These are phyloP conservation scores for Conticribra weissflogii DNA, from an alignment of 108 stramenopile genomes.

Conservation along the genomic window DNA sequence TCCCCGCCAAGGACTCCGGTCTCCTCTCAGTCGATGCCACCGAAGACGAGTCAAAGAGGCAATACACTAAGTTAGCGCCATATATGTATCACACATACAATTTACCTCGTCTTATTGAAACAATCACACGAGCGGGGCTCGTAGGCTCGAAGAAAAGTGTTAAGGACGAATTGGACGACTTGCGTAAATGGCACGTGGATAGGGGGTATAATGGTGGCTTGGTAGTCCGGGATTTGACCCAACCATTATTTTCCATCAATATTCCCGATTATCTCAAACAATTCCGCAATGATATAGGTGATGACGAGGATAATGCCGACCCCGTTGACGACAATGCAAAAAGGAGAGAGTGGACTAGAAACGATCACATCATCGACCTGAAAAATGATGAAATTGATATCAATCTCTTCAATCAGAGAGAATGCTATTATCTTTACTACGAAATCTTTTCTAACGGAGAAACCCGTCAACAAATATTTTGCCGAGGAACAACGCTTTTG, in stretches of 20 bases:
- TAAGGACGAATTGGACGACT: slow-evolving; percentile 57
- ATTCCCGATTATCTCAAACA: slow-evolving; percentile 4
- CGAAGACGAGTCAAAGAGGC: not conserved
- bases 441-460: slow-evolving; percentile 56
- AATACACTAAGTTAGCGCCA: too few species aligned
- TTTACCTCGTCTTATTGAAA: slow-evolving; percentile 31
- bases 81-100: slow-evolving; percentile 18
- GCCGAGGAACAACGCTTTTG: slow-evolving; percentile 60
- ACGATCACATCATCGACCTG: not conserved
- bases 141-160: slow-evolving; percentile 55
- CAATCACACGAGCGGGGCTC: slow-evolving; percentile 54
- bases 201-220: slow-evolving; percentile 62
- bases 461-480: slow-evolving; percentile 63
- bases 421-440: slow-evolving; percentile 73
- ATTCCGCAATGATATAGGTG: slow-evolving; percentile 2
- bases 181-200: slow-evolving; percentile 61
- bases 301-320: slow-evolving; percentile 30
- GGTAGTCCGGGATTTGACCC: slow-evolving; percentile 57
- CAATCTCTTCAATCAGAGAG: slow-evolving; percentile 45
- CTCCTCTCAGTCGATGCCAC: slow-evolving; percentile 14
- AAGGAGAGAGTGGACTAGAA: too few species aligned
- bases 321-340: slow-evolving; percentile 10
- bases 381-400: slow-evolving; percentile 1
- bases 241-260: slow-evolving; percentile 49
- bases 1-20: slow-evolving; percentile 22